These are phyloP conservation scores for Gossypium turneri DNA, from an alignment of 345 rosid genomes.

Conservation along the genomic window DNA sequence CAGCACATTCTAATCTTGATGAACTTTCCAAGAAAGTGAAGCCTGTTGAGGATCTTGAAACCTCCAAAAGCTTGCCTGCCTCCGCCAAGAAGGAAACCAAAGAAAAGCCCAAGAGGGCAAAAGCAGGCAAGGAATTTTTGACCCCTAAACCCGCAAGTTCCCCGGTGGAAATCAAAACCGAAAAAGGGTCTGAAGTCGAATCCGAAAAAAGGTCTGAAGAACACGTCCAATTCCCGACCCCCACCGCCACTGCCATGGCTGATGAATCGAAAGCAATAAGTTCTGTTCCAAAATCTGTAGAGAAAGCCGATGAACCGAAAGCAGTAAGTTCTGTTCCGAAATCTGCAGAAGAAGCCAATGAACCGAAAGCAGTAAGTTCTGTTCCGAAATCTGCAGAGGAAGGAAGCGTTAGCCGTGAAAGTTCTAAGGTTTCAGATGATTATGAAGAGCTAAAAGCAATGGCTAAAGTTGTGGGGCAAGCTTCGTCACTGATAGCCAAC, in stretches of 20 bases:
- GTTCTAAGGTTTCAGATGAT: slow-evolving; percentile 2
- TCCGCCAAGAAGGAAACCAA: not conserved
- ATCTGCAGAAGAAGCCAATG: not conserved
- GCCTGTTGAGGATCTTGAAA: slow-evolving; percentile 40
- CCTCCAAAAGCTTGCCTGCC: slow-evolving; percentile 11
- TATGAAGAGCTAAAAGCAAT: slow-evolving; percentile 9
- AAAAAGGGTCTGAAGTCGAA: slow-evolving; percentile 3
- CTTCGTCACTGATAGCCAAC: slow-evolving; percentile 1
- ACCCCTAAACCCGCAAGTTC: not conserved
- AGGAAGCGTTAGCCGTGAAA: slow-evolving; percentile 9
- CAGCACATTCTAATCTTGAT: slow-evolving; percentile 49
- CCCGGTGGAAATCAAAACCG: not conserved
- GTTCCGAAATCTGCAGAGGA: not conserved
- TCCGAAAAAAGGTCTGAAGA: not conserved
- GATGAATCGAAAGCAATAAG: no score
- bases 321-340: not conserved
- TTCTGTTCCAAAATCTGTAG: no score
- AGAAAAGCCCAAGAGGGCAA: not conserved
- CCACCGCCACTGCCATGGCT: not conserved
- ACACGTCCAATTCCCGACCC: not conserved
- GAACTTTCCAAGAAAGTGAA: slow-evolving; percentile 43
- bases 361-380: slow-evolving; percentile 12
- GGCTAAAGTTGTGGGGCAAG: slow-evolving; percentile 12
- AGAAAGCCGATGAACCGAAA: slow-evolving; percentile 7
- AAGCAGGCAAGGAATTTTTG: slow-evolving; percentile 11